Conservation (phyloP, 306 rosid genomes). For the Inga leiocalycina region DNA sequence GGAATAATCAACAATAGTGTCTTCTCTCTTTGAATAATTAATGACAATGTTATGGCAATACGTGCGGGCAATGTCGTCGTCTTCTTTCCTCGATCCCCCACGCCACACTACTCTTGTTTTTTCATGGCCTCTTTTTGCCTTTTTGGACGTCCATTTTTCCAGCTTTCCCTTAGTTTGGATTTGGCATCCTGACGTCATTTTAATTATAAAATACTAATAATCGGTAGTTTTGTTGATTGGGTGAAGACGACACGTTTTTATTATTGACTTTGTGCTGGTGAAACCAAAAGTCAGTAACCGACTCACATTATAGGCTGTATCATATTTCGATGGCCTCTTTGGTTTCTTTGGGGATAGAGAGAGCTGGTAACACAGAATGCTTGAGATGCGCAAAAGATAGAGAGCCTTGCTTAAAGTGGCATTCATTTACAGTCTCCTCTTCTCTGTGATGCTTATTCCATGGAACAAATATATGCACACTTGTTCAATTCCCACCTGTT, state of each 20-base stretch:
- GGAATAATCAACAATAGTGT: too few relatives aligned
- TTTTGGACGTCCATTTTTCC: slow-evolving; percentile 33
- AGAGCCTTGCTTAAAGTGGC: not conserved
- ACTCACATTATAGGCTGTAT: not conserved
- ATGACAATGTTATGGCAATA: not conserved
- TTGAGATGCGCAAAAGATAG: not conserved
- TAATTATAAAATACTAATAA: too few relatives aligned
- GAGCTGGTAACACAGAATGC: slow-evolving; percentile 14
- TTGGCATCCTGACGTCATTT: slow-evolving; percentile 8
- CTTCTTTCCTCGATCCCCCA: not conserved
- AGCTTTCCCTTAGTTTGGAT: not conserved
- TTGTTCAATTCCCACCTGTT: not conserved
- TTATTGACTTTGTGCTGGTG: slow-evolving; percentile 37
- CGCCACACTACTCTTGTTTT: slow-evolving; percentile 1
- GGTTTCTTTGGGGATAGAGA: not conserved
- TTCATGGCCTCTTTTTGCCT: slow-evolving; percentile 22
- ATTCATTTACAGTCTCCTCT: too few relatives aligned
- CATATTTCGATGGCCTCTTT: slow-evolving; percentile 1
- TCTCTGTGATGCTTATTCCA: not conserved
- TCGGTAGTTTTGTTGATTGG: not conserved
- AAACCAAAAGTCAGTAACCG: slow-evolving; percentile 44
- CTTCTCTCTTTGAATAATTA: too few relatives aligned
- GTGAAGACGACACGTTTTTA: slow-evolving; percentile 29
- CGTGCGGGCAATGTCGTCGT: not conserved
- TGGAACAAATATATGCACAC: too few relatives aligned